These are phyloP conservation scores for Solidago caesia DNA, from an alignment of 129 eudicot genomes.

Conservation along the genomic window DNA sequence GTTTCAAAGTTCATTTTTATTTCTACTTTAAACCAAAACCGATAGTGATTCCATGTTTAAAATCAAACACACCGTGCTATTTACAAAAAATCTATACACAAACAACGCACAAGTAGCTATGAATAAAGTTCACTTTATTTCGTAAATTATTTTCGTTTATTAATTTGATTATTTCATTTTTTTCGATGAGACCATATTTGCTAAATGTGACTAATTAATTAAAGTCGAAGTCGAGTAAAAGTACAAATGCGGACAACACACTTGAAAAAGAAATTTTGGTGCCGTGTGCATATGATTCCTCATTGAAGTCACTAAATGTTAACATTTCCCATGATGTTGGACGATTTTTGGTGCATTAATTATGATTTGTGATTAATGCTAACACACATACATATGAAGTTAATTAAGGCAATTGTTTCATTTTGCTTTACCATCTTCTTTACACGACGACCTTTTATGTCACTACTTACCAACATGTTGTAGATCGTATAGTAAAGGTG, in stretches of 20 bases:
- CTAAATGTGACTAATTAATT: not conserved
- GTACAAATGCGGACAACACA: slow-evolving; percentile 10
- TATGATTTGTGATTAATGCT: slow-evolving; percentile 2
- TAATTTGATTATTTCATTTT: not conserved
- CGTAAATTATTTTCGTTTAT: not conserved
- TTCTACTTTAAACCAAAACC: no score
- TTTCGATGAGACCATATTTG: not conserved
- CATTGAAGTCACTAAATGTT: not conserved
- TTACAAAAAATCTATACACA: no score
- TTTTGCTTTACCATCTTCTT: slow-evolving; percentile 15
- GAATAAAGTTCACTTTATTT: not conserved
- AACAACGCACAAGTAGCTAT: no score
- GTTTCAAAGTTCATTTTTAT: no score
- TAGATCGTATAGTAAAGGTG: slow-evolving; percentile 15
- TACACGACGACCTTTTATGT: slow-evolving; percentile 25
- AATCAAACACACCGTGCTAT: no score
- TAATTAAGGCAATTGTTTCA: not conserved
- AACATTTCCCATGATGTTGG: slow-evolving; percentile 25
- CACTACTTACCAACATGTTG: slow-evolving; percentile 14
- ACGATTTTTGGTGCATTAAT: slow-evolving; percentile 2
- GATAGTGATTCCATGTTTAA: no score
- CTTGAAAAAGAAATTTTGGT: not conserved
- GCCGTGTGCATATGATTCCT: slow-evolving; percentile 5
- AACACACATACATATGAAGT: not conserved
- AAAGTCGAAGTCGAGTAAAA: slow-evolving; percentile 26